phyloP scores from a whole-genome alignment of 2,329 filamentous ascomycete genomes.

The Ramularia endophylla region DNA sequence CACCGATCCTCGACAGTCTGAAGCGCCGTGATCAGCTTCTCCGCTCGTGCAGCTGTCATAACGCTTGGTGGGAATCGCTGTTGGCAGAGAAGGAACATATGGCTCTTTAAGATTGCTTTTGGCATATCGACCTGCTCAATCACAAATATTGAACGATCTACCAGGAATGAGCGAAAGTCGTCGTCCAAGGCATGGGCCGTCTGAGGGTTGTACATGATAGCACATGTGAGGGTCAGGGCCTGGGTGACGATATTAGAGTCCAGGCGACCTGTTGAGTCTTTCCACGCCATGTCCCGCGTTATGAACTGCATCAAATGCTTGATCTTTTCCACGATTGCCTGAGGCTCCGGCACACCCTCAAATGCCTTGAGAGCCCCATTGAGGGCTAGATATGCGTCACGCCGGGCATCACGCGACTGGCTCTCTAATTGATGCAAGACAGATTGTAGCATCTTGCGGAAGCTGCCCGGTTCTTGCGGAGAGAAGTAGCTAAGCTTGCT shows the following conservation, averaged over 20 bases:
- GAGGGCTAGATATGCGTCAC: constrained; percentile 83
- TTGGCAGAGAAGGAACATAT: constrained; percentile 73
- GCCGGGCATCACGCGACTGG: constrained; percentile 61
- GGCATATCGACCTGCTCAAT: constrained; percentile 63
- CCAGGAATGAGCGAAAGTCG: constrained; percentile 72
- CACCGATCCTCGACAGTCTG: constrained; percentile 67
- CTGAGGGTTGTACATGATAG: constrained; percentile 68
- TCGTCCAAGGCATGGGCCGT: constrained; percentile 64
- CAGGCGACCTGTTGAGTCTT: constrained; percentile 39
- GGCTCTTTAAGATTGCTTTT: constrained; percentile 71
- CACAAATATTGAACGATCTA: constrained; percentile 72
- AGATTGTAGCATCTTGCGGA: constrained; percentile 78
- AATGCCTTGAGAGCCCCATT: constrained; percentile 71
- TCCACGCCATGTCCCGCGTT: constrained; percentile 67
- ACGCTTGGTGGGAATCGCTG: constrained; percentile 72
- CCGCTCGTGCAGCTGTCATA: constrained; percentile 66
- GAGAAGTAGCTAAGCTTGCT: constrained; percentile 38
- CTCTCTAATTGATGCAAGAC: constrained; percentile 75
- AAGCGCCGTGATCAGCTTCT: constrained; percentile 63
- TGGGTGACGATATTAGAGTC: constrained; percentile 71
- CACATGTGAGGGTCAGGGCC: constrained; percentile 69
- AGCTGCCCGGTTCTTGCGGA: constrained; percentile 50
- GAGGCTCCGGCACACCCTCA: constrained; percentile 70
- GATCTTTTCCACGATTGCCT: constrained; percentile 70
- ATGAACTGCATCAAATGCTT: constrained; percentile 74